Base-by-base conservation (phyloP, 805 yeast genomes). In the Candida boidinii region DNA sequence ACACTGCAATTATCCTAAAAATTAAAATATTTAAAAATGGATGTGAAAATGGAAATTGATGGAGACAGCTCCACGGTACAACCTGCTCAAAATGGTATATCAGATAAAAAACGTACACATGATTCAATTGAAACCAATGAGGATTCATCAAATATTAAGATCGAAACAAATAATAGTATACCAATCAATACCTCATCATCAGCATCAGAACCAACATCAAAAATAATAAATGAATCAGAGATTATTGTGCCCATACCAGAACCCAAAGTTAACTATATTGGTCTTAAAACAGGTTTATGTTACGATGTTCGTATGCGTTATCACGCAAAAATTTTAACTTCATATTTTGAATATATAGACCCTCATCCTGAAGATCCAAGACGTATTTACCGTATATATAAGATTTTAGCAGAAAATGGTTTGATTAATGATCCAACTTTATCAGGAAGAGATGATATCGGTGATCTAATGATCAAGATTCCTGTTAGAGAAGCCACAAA, bases 351-450 rank as follows among this genome's bases (percentile, higher is more conserved):
- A 55, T 90, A 90, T 57, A 85, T 90, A 33, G 98, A 92, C 52
- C 98, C 97, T 2, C 99, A 92, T 53, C 99, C 99, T 4, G 99
- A 92, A 55, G 98, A 92, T 52, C 99, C 99, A 9, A 70, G 98
- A 41, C 75, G 99, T 45, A 88, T 90, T 23, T 92, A 88, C 58
- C 70, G 97, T 36, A 84, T 92, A 29, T 92, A 92, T 62, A 87
- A 92, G 59, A 81, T 83, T 26, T 68, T 92, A 28, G 96, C 96
- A 0, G 96, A 92, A 51, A 87, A 92, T 24, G 98, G 98, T 0
- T 66, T 92, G 12, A 79, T 92, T 35, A 71, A 64, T 23, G 96
- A 90, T 51, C 80, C 85, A 12, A 70, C 81, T 8, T 62, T 87
- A 31, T 70, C 81, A 3, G 88, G 84, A 10, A 54, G 62, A 6